phyloP scores from a whole-genome alignment of 345 rosid genomes.

The Acer yangbiense region DNA sequence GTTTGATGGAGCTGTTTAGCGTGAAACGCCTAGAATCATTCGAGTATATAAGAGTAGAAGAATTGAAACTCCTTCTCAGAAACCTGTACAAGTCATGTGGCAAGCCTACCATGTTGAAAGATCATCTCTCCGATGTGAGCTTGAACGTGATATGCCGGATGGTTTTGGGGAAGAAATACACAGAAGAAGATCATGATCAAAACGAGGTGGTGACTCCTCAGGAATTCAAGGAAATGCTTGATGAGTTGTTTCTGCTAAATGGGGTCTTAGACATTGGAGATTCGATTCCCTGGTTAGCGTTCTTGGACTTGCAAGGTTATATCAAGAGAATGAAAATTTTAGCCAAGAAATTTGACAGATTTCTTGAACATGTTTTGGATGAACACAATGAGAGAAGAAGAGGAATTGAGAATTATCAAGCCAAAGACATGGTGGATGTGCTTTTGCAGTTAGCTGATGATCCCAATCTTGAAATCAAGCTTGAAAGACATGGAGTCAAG shows the following conservation, averaged over 20 bases:
- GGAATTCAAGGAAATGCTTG: constrained; percentile 71
- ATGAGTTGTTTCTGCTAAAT: constrained; percentile 63
- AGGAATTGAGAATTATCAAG: constrained; percentile 36
- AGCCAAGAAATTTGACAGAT: constrained; percentile 57
- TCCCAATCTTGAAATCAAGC: constrained; percentile 59
- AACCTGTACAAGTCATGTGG: constrained; percentile 25
- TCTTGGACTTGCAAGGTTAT: constrained; percentile 69
- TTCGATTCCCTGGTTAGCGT: constrained; percentile 63
- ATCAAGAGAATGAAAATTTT: constrained; percentile 64
- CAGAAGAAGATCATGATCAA: constrained; percentile 21
- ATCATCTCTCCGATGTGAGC: constrained; percentile 44
- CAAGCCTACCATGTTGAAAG: constrained; percentile 37
- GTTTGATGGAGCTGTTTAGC: constrained; percentile 61
- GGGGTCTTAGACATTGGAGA: constrained; percentile 70
- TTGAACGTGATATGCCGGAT: constrained; percentile 62
- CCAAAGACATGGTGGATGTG: constrained; percentile 70
- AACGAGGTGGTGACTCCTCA: constrained; percentile 46
- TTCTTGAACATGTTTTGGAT: constrained; percentile 64
- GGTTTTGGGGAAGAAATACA: constrained; percentile 68
- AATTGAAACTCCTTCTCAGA: constrained; percentile 34
- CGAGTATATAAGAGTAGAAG: constrained; percentile 60
- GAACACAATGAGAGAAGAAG: constrained; percentile 47
- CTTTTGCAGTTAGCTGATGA: constrained; percentile 64
- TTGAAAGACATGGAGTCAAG: constrained; percentile 62
- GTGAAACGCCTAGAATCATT: constrained; percentile 58